phyloP scores from a whole-genome alignment of 805 yeast species.

The Diddensiella caesifluorescens region DNA sequence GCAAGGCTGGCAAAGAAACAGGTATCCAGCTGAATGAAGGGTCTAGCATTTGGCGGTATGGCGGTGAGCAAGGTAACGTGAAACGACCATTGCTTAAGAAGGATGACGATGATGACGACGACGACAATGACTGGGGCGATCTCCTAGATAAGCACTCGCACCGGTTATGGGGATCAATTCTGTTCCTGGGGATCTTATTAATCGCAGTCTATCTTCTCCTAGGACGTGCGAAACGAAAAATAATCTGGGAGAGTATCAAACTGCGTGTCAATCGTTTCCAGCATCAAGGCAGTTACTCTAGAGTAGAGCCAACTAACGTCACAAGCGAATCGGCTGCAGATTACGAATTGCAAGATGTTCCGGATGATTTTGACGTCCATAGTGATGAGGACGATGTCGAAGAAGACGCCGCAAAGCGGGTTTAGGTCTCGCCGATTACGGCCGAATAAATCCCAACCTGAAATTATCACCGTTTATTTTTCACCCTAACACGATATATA shows the following conservation, averaged over 20 bases:
- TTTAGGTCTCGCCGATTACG: background rate
- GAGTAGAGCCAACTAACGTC: constrained; percentile 3
- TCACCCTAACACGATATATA: background rate
- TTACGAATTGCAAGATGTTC: constrained; percentile 23
- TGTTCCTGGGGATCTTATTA: constrained; percentile 31
- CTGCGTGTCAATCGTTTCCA: constrained; percentile 11
- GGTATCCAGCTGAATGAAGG: constrained; percentile 19
- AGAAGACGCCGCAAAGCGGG: background rate
- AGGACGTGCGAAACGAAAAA: constrained; percentile 28
- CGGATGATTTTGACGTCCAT: constrained; percentile 18
- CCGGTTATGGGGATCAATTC: constrained; percentile 36
- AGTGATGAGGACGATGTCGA: constrained; percentile 15
- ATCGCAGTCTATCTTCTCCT: constrained; percentile 34
- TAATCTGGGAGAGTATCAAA: constrained; percentile 20
- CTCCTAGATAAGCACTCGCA: constrained; percentile 24
- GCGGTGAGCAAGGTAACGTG: constrained; percentile 13
- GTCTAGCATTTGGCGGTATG: constrained; percentile 17
- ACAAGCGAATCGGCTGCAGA: constrained; percentile 14
- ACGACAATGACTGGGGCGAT: constrained; percentile 24
- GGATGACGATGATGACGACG: constrained; percentile 19
- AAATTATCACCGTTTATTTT: background rate
- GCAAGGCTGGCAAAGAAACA: constrained; percentile 11
- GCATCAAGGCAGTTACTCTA: constrained; percentile 9
- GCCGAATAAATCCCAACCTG: no score
- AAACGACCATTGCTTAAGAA: constrained; percentile 15